Evolutionary conservation across 2,329 filamentous ascomycete species (phyloP), one percentile per base, ranked within the genome.

Genomic region (Hymenotorrendiella dingleyae): DNA sequence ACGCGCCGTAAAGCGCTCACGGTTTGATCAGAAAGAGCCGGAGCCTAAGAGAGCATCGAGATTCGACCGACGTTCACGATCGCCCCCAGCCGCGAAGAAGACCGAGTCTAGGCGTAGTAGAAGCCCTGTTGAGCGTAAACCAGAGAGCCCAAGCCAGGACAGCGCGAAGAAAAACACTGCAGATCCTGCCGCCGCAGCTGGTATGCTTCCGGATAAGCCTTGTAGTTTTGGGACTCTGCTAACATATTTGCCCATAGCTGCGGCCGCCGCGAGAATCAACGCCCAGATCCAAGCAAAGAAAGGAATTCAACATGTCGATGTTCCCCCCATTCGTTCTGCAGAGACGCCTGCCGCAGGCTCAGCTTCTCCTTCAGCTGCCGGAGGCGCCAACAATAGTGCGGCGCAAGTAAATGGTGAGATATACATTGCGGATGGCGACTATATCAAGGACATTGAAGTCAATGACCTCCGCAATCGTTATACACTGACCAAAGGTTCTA

Each of bases 361-460:
- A n/a, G 53, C 53, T 28, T 60, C 59, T 19, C 58, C 59, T 22
- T 47, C 51, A 38, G 40, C 52, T 10, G 17, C 17, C 19, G 19
- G 19, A 4, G 52, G 46, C 26, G 50, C 52, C 44, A 46, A 48
- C 36, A 61, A 57, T 40, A 78, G 69, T 56, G 69, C 74, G 50
- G 67, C 70, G 46, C 54, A 62, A 38, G 63, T 94, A 64, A 88
- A 91, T 58, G 81, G 84, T 58, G 88, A 94, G 59, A 85, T 95
- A 64, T 97, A 97, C 63, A 85, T 94, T 57, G 85, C 90, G 49
- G 93, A 97, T 63, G 93, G 93, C 58, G 93, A 98, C 68, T 97
- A 86, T 65, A 97, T 98, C 69, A 93, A 94, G 67, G 93, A 98
- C 62, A 95, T 98, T 61, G 93, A 97, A 72, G 88, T 98, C 72